Conservation (phyloP, 2,329 filamentous ascomycete species). For the Aspergillus tanneri region DNA sequence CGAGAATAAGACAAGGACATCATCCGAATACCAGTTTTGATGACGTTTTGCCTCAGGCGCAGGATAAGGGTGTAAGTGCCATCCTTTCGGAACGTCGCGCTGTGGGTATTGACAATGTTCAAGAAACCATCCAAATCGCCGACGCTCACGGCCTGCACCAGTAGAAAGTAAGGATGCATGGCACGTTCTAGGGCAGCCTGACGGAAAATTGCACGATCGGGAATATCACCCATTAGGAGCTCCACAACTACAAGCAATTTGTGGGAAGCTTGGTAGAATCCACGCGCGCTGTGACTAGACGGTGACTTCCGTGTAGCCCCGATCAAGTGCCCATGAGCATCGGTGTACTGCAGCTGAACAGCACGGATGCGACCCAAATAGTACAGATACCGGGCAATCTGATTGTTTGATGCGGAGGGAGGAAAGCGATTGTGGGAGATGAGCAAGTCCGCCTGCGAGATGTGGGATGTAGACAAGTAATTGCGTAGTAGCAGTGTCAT, state of each 20-base stretch:
- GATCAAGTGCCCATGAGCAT: conserved; percentile 90
- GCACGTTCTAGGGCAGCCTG: conserved; percentile 82
- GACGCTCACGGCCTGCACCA: conserved; percentile 94
- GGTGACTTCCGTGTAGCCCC: conserved; percentile 94
- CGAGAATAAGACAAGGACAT: conserved; percentile 97
- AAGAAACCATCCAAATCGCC: conserved; percentile 93
- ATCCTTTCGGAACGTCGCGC: conserved; percentile 83
- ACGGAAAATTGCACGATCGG: conserved; percentile 90
- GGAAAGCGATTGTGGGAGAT: conserved; percentile 96
- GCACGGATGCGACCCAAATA: conserved; percentile 95
- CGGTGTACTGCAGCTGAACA: conserved; percentile 94
- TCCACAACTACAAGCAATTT: conserved; percentile 97
- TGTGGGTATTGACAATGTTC: conserved; percentile 76
- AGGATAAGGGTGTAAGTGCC: conserved; percentile 94
- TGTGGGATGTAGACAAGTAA: conserved; percentile 94
- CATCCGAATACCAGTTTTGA: conserved; percentile 99
- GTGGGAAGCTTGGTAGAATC: conserved; percentile 93
- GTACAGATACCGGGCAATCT: conserved; percentile 95
- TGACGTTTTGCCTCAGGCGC: conserved; percentile 94
- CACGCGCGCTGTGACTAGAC: conserved; percentile 80
- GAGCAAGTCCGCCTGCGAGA: conserved; percentile 91
- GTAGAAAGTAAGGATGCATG: conserved; percentile 86
- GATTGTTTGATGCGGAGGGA: conserved; percentile 91
- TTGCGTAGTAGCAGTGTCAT: conserved; percentile 93
- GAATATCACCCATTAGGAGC: conserved; percentile 97